Conservation (phyloP, 495 filamentous ascomycete species). For the Xylaria grammica region DNA sequence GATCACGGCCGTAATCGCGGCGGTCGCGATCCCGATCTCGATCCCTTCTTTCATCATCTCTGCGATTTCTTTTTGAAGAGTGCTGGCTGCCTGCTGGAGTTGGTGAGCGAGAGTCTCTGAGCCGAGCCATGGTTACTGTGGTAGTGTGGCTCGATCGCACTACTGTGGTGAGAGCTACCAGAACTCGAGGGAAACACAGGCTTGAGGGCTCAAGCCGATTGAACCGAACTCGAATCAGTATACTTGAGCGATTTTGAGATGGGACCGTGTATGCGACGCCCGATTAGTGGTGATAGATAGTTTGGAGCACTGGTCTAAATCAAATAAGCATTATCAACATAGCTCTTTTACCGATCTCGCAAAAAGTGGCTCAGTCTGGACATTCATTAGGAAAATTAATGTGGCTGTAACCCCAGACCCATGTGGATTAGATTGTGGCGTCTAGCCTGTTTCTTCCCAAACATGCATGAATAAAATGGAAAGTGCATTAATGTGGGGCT, state of each 20-base stretch:
- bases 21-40: slow-evolving; percentile 63
- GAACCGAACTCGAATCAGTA: slow-evolving; percentile 28
- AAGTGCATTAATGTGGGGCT: not conserved
- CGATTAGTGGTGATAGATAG: not conserved
- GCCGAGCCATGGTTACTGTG: slow-evolving; percentile 82
- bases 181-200: slow-evolving; percentile 36
- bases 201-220: slow-evolving; percentile 31
- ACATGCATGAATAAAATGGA: not conserved
- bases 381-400: too few species aligned
- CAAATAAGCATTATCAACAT: too few species aligned
- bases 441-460: too few species aligned
- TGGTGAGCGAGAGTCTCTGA: slow-evolving; percentile 92
- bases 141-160: slow-evolving; percentile 42
- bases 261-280: slow-evolving; percentile 10
- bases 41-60: slow-evolving; percentile 79
- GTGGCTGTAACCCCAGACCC: too few species aligned
- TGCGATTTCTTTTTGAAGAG: slow-evolving; percentile 72
- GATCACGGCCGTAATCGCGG: slow-evolving; percentile 56
- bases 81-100: slow-evolving; percentile 90
- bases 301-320: too few species aligned
- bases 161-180: slow-evolving; percentile 45
- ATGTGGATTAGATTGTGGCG: too few species aligned
- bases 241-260: slow-evolving; percentile 6
- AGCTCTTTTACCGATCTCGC: too few species aligned
- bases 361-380: too few species aligned